Percentiles rank a stretch among this genome's conserved stretches.
Evolutionary conservation across 352 stramenopile species (phyloP).

Genomic region (Pythium pectinolyticum): DNA sequence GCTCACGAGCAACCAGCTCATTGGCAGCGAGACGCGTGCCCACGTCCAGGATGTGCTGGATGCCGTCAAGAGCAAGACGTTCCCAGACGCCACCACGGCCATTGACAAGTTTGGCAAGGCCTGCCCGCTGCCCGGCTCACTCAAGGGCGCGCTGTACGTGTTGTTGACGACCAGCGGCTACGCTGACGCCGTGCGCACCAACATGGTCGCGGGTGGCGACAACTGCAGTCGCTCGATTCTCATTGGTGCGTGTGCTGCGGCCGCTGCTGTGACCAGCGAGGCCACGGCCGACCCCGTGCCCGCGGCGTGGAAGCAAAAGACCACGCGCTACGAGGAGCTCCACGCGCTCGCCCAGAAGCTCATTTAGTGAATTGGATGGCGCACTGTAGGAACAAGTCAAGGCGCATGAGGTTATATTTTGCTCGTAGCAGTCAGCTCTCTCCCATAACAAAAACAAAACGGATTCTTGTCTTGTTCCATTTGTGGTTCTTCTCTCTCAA

Average conservation of each 20-base stretch:
- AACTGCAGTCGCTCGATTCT: conserved; percentile 73
- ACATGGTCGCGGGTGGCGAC: conserved; percentile 62
- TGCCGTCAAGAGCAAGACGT: conserved; percentile 41
- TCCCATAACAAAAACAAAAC: background rate
- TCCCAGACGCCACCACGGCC: conserved; percentile 42
- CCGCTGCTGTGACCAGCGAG: conserved; percentile 24
- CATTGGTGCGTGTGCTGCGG: conserved; percentile 52
- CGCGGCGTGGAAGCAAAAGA: conserved; percentile 53
- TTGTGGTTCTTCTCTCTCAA: background rate
- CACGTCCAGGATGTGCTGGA: conserved; percentile 50
- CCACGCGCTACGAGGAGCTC: conserved; percentile 39
- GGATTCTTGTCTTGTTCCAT: too few relatives aligned
- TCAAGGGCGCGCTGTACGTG: conserved; percentile 61
- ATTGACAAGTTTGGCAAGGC: conserved; percentile 58
- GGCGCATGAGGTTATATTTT: too few relatives aligned
- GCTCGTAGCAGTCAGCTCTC: too few relatives aligned
- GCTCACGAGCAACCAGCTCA: conserved; percentile 38
- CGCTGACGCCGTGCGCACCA: conserved; percentile 48
- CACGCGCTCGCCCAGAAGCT: conserved; percentile 43
- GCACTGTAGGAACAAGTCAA: too few relatives aligned
- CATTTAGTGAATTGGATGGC: conserved; percentile 22
- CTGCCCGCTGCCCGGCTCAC: conserved; percentile 51
- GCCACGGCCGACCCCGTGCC: conserved; percentile 31
- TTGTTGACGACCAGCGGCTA: conserved; percentile 49
- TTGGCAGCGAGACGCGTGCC: conserved; percentile 34